Evolutionary conservation across 2,329 filamentous ascomycete genomes (phyloP).

Genomic region (Moelleriella libera): DNA sequence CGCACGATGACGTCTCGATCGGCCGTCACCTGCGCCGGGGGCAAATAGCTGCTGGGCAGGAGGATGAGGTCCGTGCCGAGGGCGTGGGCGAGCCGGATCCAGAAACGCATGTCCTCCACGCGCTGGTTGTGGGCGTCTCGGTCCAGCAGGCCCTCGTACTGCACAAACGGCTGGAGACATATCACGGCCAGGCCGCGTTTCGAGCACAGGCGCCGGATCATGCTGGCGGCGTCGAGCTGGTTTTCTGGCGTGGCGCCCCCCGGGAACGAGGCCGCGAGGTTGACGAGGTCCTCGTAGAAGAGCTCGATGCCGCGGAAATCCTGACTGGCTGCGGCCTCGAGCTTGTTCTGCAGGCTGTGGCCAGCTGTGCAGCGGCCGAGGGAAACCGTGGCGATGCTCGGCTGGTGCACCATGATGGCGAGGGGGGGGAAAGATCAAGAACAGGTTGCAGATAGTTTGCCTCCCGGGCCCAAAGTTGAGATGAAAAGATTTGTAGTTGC

Average conservation of each 20-base stretch:
- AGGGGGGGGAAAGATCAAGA: no score
- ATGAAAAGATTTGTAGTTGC: no score
- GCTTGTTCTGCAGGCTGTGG: constrained; percentile 53
- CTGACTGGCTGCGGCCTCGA: constrained; percentile 38
- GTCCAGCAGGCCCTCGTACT: constrained; percentile 60
- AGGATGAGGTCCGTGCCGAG: constrained; percentile 56
- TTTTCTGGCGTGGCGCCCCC: constrained; percentile 13
- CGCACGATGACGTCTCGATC: constrained; percentile 41
- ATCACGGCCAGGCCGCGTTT: constrained; percentile 40
- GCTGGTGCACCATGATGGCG: neutral
- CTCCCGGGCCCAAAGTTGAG: no score
- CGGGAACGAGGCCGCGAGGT: neutral
- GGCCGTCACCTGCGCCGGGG: constrained; percentile 23
- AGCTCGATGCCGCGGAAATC: constrained; percentile 55
- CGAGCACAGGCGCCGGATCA: constrained; percentile 39
- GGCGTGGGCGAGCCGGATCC: constrained; percentile 46
- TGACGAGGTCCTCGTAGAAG: constrained; percentile 55
- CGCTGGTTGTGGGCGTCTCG: constrained; percentile 46
- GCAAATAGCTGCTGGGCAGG: constrained; percentile 56
- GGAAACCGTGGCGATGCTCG: neutral
- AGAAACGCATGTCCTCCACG: constrained; percentile 52
- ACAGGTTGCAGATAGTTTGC: no score
- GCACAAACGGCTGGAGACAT: constrained; percentile 58
- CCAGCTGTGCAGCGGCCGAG: neutral
- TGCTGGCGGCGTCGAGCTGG: constrained; percentile 36